phyloP scores from a whole-genome alignment of 352 stramenopile species.

The Ophiocytium majus region DNA sequence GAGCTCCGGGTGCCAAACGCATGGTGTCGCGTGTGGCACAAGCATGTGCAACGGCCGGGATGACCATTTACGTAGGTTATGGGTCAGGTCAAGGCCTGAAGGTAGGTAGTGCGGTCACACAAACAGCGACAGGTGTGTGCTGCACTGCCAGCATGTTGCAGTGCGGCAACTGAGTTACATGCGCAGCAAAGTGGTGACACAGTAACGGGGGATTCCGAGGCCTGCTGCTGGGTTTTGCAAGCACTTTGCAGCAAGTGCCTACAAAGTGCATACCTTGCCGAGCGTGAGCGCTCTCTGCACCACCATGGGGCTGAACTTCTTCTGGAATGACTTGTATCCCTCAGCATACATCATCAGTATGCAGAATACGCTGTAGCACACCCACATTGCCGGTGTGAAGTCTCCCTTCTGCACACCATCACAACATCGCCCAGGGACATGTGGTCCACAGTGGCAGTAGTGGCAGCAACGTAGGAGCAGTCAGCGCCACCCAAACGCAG shows the following conservation, averaged over 20 bases:
- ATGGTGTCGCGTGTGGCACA: too few species aligned
- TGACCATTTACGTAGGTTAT: too few species aligned
- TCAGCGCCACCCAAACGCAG: neutral
- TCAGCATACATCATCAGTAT: slow-evolving; percentile 68
- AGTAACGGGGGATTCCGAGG: neutral
- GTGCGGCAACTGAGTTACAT: too few species aligned
- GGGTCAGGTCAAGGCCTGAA: too few species aligned
- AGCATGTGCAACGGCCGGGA: too few species aligned
- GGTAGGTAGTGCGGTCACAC: too few species aligned
- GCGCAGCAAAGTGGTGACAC: neutral
- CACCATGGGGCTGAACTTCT: slow-evolving; percentile 75
- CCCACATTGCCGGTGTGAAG: slow-evolving; percentile 33
- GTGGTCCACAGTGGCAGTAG: neutral
- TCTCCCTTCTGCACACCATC: slow-evolving; percentile 18
- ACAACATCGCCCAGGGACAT: neutral
- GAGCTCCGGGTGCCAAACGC: too few species aligned
- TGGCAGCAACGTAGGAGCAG: too few species aligned
- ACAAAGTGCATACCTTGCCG: slow-evolving; percentile 37
- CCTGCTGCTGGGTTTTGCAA: neutral
- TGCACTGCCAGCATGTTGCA: too few species aligned
- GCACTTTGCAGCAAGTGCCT: neutral
- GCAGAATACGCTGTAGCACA: slow-evolving; percentile 40
- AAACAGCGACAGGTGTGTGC: too few species aligned
- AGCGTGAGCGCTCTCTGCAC: slow-evolving; percentile 71
- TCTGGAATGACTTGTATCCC: slow-evolving; percentile 78